Evolutionary conservation across 768 basidiomycete genomes (phyloP).

Genomic region (Phanerochaete sordida): DNA sequence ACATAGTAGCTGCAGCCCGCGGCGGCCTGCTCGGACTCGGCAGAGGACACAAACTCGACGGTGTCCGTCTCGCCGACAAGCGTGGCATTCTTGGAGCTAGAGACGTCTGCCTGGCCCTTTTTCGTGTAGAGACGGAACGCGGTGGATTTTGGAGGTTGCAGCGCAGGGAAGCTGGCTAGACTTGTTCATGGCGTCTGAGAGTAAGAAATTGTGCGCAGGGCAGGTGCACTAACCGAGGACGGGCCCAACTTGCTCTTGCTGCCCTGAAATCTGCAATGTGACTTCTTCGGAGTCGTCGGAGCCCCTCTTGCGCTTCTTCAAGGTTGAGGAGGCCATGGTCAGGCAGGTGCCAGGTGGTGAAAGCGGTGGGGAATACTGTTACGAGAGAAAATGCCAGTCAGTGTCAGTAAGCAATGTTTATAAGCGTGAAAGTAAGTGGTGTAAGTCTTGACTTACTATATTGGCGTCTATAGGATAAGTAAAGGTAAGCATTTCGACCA

Average conservation of each 20-base stretch:
- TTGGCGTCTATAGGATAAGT: no score
- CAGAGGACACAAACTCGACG: slow-evolving; percentile 76
- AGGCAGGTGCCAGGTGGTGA: no score
- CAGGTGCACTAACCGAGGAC: slow-evolving; percentile 42
- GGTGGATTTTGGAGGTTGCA: slow-evolving; percentile 54
- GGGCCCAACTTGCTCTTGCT: slow-evolving; percentile 41
- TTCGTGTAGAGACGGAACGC: slow-evolving; percentile 58
- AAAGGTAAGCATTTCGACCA: no score
- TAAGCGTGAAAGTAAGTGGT: no score
- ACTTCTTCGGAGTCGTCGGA: slow-evolving; percentile 31
- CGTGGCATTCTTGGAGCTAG: neutral
- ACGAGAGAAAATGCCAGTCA: no score
- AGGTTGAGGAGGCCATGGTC: slow-evolving; percentile 6
- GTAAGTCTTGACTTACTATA: no score
- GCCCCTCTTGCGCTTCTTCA: slow-evolving; percentile 46
- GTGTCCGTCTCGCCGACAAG: slow-evolving; percentile 68
- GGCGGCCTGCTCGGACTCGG: slow-evolving; percentile 46
- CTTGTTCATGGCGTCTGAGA: neutral
- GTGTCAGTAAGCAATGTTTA: no score
- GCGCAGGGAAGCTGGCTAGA: slow-evolving; percentile 61
- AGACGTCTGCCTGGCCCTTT: slow-evolving; percentile 21
- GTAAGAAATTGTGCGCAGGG: neutral
- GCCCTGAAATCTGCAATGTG: slow-evolving; percentile 34
- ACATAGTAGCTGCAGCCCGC: slow-evolving; percentile 74
- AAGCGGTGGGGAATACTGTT: no score